Conservation (phyloP, 805 yeast species). For the Myxozyma lipomycoides region DNA sequence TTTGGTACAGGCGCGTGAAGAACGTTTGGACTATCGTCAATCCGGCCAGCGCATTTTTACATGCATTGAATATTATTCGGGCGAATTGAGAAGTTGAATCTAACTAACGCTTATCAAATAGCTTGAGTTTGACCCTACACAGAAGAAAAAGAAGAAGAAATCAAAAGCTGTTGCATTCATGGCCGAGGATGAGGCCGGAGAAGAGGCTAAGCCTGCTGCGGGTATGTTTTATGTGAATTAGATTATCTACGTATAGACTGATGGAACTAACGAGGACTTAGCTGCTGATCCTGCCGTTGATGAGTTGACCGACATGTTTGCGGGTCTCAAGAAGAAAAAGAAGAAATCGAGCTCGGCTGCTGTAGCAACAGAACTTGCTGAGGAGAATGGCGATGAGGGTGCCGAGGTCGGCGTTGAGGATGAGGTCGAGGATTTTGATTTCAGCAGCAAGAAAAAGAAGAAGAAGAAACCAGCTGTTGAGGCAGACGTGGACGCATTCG, state of each 20-base stretch:
- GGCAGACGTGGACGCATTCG: constrained; percentile 72
- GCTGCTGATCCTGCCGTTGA: constrained; percentile 33
- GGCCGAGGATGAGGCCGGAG: constrained; percentile 12
- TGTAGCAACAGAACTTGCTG: constrained; percentile 35
- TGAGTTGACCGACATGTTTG: constrained; percentile 59
- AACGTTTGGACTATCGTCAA: no score
- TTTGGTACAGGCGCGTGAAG: no score
- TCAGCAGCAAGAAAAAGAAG: constrained; percentile 76
- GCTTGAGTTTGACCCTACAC: constrained; percentile 28
- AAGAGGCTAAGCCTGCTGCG: constrained; percentile 11
- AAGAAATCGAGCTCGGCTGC: constrained; percentile 52
- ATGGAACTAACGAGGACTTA: neutral
- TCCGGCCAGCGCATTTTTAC: no score
- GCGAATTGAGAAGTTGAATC: neutral
- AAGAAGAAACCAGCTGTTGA: constrained; percentile 54
- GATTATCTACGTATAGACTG: neutral
- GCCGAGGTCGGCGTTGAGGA: constrained; percentile 25
- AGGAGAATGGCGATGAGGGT: constrained; percentile 21
- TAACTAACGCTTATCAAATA: constrained; percentile 1
- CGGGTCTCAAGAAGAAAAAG: constrained; percentile 82
- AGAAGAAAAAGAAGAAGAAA: constrained; percentile 40
- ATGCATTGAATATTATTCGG: no score
- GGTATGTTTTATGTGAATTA: constrained; percentile 6
- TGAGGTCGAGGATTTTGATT: constrained; percentile 34
- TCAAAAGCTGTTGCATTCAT: constrained; percentile 29